These are phyloP conservation scores for Saccharomyces jurei DNA, from an alignment of 805 yeast species.

Conservation along the genomic window DNA sequence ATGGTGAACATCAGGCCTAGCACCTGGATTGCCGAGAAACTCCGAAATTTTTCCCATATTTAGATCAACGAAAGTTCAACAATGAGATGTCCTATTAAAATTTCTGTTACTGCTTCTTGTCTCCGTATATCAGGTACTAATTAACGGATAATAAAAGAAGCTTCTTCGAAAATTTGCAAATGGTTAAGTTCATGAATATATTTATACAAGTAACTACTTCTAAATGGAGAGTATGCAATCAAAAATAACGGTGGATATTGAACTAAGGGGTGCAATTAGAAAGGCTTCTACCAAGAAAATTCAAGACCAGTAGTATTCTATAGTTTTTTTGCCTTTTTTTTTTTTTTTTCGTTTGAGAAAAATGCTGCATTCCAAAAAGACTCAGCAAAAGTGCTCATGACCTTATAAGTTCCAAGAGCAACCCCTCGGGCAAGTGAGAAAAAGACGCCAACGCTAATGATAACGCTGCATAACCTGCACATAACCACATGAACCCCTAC, in stretches of 20 bases:
- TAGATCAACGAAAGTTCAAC: neutral
- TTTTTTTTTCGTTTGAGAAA: neutral
- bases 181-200: neutral
- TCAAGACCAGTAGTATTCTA: neutral
- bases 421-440: neutral
- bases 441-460: neutral
- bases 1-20: constrained; percentile 8
- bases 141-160: neutral
- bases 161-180: neutral
- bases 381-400: neutral
- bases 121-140: neutral
- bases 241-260: neutral
- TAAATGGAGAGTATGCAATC: neutral
- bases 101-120: neutral
- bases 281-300: neutral
- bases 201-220: neutral
- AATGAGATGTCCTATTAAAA: neutral
- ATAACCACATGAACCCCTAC: neutral
- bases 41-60: constrained; percentile 15
- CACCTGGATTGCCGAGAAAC: constrained; percentile 20
- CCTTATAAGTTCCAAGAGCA: neutral
- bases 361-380: neutral
- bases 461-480: neutral
- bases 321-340: neutral
- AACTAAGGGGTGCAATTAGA: neutral